Evolutionary conservation across 1,284 basidiomycete genomes (phyloP).

Genomic region (Rhodotorula sp.): DNA sequence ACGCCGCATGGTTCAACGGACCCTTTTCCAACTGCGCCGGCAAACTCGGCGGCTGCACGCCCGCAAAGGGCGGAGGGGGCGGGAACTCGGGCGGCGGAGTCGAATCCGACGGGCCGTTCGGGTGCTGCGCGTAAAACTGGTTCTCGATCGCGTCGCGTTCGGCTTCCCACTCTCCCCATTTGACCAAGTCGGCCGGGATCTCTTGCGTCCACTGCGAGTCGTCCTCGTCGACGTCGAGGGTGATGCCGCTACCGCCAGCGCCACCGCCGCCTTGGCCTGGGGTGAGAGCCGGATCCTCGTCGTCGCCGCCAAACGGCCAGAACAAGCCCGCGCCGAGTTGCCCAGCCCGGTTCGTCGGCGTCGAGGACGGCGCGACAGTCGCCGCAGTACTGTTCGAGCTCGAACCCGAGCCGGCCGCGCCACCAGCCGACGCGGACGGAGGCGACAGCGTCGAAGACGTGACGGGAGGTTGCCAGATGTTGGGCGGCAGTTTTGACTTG

Average conservation of each 20-base stretch:
- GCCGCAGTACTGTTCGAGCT: neutral
- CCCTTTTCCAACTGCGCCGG: conserved; percentile 92
- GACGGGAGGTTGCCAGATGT: conserved; percentile 6
- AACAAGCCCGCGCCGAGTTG: neutral
- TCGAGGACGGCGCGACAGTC: neutral
- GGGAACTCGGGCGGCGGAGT: conserved; percentile 25
- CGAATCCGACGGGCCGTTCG: conserved; percentile 6
- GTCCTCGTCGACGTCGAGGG: conserved; percentile 18
- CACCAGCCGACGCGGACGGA: neutral
- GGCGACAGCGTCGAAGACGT: conserved; percentile 1
- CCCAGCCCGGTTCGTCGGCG: neutral
- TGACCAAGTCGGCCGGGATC: conserved; percentile 49
- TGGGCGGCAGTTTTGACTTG: conserved; percentile 15
- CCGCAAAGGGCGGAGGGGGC: conserved; percentile 23
- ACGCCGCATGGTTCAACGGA: conserved; percentile 68
- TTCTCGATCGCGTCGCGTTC: conserved; percentile 43
- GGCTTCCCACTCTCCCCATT: conserved; percentile 43
- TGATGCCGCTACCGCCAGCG: neutral
- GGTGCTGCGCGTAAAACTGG: conserved; percentile 28
- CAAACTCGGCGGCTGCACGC: conserved; percentile 71
- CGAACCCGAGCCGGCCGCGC: neutral
- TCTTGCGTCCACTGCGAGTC: conserved; percentile 48
- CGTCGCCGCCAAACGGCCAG: conserved; percentile 6
- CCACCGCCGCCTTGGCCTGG: neutral
- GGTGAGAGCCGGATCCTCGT: conserved; percentile 3